Percentiles rank a stretch among this genome's conserved stretches.
phyloP scores from a whole-genome alignment of 164 flowering plant species.

The Kalanchoe fedtschenkoi region DNA sequence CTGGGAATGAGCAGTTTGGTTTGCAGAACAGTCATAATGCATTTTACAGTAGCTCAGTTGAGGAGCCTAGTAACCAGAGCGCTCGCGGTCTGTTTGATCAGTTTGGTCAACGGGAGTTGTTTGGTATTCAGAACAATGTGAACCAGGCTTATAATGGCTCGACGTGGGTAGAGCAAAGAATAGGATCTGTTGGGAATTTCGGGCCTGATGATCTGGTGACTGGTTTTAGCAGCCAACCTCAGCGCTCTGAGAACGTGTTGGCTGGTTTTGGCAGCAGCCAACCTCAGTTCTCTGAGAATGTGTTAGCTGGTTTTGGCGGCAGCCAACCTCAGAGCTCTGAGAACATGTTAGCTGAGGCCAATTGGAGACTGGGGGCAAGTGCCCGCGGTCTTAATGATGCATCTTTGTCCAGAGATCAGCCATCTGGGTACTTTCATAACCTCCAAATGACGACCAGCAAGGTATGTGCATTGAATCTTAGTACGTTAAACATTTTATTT shows the following conservation, averaged over 20 bases:
- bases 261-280: no score
- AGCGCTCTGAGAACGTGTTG: no score
- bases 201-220: slow-evolving; percentile 13
- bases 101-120: slow-evolving; percentile 13
- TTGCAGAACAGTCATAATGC: slow-evolving; percentile 9
- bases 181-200: slow-evolving; percentile 14
- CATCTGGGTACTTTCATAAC: slow-evolving; percentile 20
- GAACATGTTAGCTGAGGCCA: slow-evolving; percentile 11
- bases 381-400: slow-evolving; percentile 14
- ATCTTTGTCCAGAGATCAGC: slow-evolving; percentile 17
- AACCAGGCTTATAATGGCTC: slow-evolving; percentile 11
- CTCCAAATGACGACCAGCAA: slow-evolving; percentile 20
- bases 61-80: slow-evolving; percentile 13
- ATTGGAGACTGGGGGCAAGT: slow-evolving; percentile 24
- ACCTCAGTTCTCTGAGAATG: no score
- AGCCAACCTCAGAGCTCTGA: slow-evolving; percentile 13
- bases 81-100: slow-evolving; percentile 14
- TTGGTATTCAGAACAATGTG: slow-evolving; percentile 14
- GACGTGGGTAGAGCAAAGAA: slow-evolving; percentile 15
- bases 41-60: slow-evolving; percentile 5
- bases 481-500: background rate
- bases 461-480: slow-evolving; percentile 20
- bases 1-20: slow-evolving; percentile 13
- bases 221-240: no score
- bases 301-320: no score